Evolutionary conservation across 2,329 filamentous ascomycete genomes (phyloP).

Genomic region (Sporothrix pallida): DNA sequence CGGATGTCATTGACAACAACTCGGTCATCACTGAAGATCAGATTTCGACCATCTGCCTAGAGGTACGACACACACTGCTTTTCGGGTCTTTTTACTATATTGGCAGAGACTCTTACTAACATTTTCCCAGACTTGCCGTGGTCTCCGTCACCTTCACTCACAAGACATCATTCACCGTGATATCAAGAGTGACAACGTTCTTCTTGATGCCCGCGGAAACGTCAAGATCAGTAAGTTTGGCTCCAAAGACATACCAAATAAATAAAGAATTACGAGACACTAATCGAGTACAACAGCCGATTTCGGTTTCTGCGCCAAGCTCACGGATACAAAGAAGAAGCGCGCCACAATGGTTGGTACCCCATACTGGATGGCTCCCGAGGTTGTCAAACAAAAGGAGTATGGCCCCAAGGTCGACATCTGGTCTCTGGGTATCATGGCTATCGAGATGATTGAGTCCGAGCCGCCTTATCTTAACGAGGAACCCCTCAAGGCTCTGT

Average conservation of each 20-base stretch:
- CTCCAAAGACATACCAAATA: neutral
- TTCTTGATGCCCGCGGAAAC: slow-evolving; percentile 90
- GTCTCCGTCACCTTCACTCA: slow-evolving; percentile 89
- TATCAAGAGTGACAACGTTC: slow-evolving; percentile 98
- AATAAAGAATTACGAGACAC: neutral
- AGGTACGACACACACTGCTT: slow-evolving; percentile 65
- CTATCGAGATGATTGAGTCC: slow-evolving; percentile 99
- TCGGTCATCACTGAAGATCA: slow-evolving; percentile 92
- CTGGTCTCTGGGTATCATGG: slow-evolving; percentile 99
- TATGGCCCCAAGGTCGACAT: slow-evolving; percentile 98
- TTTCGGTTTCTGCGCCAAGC: slow-evolving; percentile 98
- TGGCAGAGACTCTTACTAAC: neutral
- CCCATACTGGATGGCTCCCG: slow-evolving; percentile 99
- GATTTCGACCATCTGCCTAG: slow-evolving; percentile 94
- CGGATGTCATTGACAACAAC: slow-evolving; percentile 99
- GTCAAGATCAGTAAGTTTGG: slow-evolving; percentile 89
- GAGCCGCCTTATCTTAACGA: slow-evolving; percentile 98
- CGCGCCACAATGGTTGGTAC: slow-evolving; percentile 99
- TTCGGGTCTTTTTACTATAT: neutral
- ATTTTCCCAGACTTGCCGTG: slow-evolving; percentile 80
- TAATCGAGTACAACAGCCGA: slow-evolving; percentile 65
- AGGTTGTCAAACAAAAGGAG: slow-evolving; percentile 99
- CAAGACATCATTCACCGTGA: slow-evolving; percentile 99
- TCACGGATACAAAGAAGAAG: slow-evolving; percentile 95
- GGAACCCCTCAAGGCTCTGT: slow-evolving; percentile 94